A percentile compares a stretch with the other conserved stretches of the same genome.
Conservation (phyloP, 2,329 filamentous ascomycete species). For the Penicillium sp. region DNA sequence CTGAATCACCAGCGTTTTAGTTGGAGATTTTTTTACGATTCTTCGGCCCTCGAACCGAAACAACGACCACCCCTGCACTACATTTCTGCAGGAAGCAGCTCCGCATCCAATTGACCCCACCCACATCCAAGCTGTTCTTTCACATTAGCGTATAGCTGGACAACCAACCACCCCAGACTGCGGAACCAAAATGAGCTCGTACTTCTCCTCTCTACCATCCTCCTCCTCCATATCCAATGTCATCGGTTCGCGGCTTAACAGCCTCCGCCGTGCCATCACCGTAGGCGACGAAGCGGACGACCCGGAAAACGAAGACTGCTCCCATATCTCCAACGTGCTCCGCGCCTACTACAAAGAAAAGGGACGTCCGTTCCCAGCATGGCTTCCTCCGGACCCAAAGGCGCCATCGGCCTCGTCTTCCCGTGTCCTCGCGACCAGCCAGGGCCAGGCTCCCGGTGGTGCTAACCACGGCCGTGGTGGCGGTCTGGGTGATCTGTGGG, state of each 20-base stretch:
- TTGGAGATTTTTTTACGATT: background rate
- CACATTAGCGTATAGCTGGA: constrained; percentile 1
- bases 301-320: constrained; percentile 71
- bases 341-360: constrained; percentile 92
- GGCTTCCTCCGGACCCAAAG: constrained; percentile 91
- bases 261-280: constrained; percentile 52
- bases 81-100: constrained; percentile 12
- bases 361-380: constrained; percentile 74
- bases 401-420: constrained; percentile 52
- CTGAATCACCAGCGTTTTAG: background rate
- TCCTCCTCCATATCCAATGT: constrained; percentile 50
- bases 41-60: background rate
- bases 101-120: constrained; percentile 21
- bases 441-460: constrained; percentile 46
- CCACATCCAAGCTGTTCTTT: constrained; percentile 20
- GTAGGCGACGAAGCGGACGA: constrained; percentile 45
- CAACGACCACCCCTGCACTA: background rate
- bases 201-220: constrained; percentile 68
- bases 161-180: background rate
- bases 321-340: constrained; percentile 89
- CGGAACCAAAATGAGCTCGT: constrained; percentile 65
- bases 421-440: constrained; percentile 53
- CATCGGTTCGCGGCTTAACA: constrained; percentile 58
- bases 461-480: constrained; percentile 34
- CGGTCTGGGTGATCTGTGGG: constrained; percentile 61